Evolutionary conservation across 371 early-diverging fungal genomes (phyloP).

Genomic region (Mortierella sp.): DNA sequence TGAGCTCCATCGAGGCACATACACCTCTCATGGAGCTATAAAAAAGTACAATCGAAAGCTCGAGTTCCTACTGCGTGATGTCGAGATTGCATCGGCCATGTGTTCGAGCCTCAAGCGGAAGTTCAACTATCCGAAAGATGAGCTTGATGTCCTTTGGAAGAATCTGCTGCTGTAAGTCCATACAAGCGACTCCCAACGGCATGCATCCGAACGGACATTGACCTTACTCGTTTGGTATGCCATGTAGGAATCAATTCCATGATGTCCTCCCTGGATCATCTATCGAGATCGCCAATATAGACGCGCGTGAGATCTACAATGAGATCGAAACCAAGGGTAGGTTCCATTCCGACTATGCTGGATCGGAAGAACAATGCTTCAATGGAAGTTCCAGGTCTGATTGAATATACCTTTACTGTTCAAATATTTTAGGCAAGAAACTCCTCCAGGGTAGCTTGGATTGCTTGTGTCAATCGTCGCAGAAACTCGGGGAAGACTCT

Average conservation of each 20-base stretch:
- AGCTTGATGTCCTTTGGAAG: slow-evolving; percentile 90
- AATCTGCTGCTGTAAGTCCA: slow-evolving; percentile 77
- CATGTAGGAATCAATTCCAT: slow-evolving; percentile 91
- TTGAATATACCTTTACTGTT: too few species aligned
- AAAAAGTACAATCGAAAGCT: slow-evolving; percentile 88
- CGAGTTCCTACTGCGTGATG: slow-evolving; percentile 86
- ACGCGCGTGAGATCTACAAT: slow-evolving; percentile 67
- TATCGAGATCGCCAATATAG: slow-evolving; percentile 90
- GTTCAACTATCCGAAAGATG: slow-evolving; percentile 74
- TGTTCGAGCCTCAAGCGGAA: slow-evolving; percentile 21
- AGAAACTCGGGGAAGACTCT: slow-evolving; percentile 7
- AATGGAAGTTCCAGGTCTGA: too few species aligned
- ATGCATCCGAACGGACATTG: too few species aligned
- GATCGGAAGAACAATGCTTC: too few species aligned
- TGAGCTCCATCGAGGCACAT: slow-evolving; percentile 97
- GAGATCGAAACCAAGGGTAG: slow-evolving; percentile 58
- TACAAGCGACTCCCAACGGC: too few species aligned
- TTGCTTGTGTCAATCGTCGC: slow-evolving; percentile 21
- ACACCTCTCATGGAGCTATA: slow-evolving; percentile 89
- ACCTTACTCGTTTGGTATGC: too few species aligned
- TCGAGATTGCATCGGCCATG: slow-evolving; percentile 76
- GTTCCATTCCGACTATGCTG: too few species aligned
- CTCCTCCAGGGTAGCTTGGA: slow-evolving; percentile 56
- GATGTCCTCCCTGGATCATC: slow-evolving; percentile 95
- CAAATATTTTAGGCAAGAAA: slow-evolving; percentile 28